These are phyloP conservation scores for Paraphoma sp. DNA, from an alignment of 2,329 filamentous ascomycete species.

Conservation along the genomic window DNA sequence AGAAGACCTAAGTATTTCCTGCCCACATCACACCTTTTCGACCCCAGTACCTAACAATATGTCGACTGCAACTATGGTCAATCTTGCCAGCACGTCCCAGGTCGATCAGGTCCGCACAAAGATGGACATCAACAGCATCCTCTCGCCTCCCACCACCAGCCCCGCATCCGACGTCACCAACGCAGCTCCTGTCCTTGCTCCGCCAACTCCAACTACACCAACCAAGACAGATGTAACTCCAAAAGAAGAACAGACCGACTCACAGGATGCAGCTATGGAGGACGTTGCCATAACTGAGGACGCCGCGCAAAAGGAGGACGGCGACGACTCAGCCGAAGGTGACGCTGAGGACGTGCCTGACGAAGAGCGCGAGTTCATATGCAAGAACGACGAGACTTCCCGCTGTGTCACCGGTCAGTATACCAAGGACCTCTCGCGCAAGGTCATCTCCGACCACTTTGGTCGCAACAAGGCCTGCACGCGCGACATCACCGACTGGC, in stretches of 20 bases:
- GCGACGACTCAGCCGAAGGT: not conserved
- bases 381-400: constrained; percentile 39
- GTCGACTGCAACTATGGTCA: constrained; percentile 8
- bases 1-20: not conserved
- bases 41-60: constrained; percentile 3
- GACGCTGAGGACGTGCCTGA: constrained; percentile 11
- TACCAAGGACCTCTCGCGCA: constrained; percentile 41
- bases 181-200: not conserved
- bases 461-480: constrained; percentile 49
- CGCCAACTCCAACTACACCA: constrained; percentile 13
- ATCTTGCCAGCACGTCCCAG: constrained; percentile 1
- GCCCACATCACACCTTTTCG: not conserved
- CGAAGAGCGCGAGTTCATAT: constrained; percentile 36
- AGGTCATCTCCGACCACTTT: constrained; percentile 50
- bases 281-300: not conserved
- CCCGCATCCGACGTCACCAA: constrained; percentile 1
- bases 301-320: constrained; percentile 1
- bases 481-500: constrained; percentile 39
- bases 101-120: constrained; percentile 17
- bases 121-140: constrained; percentile 35
- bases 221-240: not conserved
- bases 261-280: not conserved
- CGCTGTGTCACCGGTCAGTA: constrained; percentile 44
- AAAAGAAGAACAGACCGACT: not conserved
- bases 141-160: constrained; percentile 8